Percentiles rank a stretch among this genome's conserved stretches.
phyloP scores from a whole-genome alignment of 805 yeast species.

The Schizosaccharomyces octosporus region DNA sequence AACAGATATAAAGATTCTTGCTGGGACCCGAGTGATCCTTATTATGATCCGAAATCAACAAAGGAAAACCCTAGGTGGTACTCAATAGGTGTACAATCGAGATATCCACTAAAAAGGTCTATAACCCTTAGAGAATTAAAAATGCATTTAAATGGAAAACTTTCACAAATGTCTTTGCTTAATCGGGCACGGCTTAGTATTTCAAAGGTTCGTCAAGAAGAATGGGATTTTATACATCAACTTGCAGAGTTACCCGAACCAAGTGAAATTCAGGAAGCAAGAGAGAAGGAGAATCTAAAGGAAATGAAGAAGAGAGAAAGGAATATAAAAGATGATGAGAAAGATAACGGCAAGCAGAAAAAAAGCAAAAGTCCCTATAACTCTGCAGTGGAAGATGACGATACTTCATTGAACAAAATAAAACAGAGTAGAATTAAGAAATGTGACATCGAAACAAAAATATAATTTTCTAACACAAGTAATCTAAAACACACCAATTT shows the following conservation, averaged over 20 bases:
- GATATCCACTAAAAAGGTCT: conserved; percentile 20
- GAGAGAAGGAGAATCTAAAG: too few species aligned
- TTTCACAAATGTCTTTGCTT: background rate
- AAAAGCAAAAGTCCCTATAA: background rate
- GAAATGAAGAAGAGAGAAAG: too few species aligned
- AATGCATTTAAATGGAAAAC: background rate
- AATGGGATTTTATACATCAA: background rate
- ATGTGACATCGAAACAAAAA: too few species aligned
- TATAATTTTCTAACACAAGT: too few species aligned
- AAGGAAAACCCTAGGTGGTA: conserved; percentile 27
- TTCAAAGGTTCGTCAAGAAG: background rate
- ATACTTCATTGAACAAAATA: background rate
- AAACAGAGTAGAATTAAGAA: background rate
- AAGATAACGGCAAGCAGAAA: background rate
- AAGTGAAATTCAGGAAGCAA: too few species aligned
- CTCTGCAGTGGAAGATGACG: background rate
- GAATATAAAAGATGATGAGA: too few species aligned
- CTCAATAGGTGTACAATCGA: conserved; percentile 27
- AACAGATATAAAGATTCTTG: conserved; percentile 9
- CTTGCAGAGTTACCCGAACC: background rate
- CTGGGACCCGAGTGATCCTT: conserved; percentile 20
- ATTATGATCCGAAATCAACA: conserved; percentile 25
- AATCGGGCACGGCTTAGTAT: background rate
- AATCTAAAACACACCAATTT: too few species aligned
- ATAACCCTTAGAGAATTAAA: conserved; percentile 9